Conservation (phyloP, 768 basidiomycete species). For the Saitozyma sp. region DNA sequence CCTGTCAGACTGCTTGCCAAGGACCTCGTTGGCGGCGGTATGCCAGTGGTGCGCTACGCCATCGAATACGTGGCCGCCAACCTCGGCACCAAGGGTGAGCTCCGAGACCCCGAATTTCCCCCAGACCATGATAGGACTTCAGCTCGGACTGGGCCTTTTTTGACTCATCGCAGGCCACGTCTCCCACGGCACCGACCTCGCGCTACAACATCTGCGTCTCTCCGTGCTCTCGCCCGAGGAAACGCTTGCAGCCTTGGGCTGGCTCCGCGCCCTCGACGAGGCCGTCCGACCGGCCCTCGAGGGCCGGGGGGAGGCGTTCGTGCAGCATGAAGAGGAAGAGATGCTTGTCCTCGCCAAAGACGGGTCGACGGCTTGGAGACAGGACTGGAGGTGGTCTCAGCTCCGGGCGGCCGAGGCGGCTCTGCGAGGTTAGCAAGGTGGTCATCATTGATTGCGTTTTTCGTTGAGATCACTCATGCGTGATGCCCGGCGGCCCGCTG, state of each 20-base stretch:
- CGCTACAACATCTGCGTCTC: constrained; percentile 64
- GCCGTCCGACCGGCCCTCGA: constrained; percentile 57
- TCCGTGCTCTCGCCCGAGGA: constrained; percentile 59
- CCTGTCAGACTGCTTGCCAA: constrained; percentile 65
- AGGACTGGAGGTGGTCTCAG: constrained; percentile 60
- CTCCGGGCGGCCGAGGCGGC: constrained; percentile 23
- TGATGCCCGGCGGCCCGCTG: too few species aligned
- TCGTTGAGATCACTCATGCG: too few species aligned
- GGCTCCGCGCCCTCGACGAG: constrained; percentile 60
- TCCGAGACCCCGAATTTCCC: neutral
- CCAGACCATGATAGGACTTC: neutral
- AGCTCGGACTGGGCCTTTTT: neutral
- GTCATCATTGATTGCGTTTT: too few species aligned
- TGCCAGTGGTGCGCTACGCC: constrained; percentile 68
- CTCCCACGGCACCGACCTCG: constrained; percentile 68
- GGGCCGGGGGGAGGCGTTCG: constrained; percentile 26
- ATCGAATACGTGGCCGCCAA: constrained; percentile 71
- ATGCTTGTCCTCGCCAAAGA: constrained; percentile 61
- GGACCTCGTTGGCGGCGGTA: constrained; percentile 62
- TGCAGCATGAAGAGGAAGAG: constrained; percentile 51
- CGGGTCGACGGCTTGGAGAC: constrained; percentile 60
- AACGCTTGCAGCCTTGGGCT: constrained; percentile 58
- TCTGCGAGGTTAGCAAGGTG: neutral
- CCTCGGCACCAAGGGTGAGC: constrained; percentile 60
- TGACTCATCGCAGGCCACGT: constrained; percentile 56